Conservation (phyloP, 23 red algal genomes). For the Cyanidioschyzon merolae region DNA sequence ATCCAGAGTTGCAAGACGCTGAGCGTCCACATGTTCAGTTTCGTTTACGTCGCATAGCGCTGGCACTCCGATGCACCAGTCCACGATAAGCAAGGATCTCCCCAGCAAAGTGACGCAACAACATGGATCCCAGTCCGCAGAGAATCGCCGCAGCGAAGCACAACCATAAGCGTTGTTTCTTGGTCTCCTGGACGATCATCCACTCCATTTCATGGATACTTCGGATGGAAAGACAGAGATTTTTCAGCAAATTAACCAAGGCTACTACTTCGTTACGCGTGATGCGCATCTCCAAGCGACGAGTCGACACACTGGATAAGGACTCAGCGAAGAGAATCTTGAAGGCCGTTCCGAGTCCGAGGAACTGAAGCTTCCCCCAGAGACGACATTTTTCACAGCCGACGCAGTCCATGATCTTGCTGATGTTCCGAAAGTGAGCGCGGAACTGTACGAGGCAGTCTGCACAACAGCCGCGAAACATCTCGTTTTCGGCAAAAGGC, state of each 20-base stretch:
- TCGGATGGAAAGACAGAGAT: constrained; percentile 23
- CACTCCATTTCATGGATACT: constrained; percentile 4
- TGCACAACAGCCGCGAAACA: constrained; percentile 51
- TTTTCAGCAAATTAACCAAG: constrained; percentile 68
- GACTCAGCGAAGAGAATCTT: constrained; percentile 56
- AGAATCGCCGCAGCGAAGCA: background rate
- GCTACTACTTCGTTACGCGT: constrained; percentile 89
- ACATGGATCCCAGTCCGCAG: background rate
- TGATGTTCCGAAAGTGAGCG: constrained; percentile 76
- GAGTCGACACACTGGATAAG: constrained; percentile 2
- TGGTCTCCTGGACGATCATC: background rate
- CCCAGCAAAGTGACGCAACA: background rate
- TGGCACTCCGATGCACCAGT: background rate
- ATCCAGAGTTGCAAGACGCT: no score
- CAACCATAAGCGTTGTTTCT: background rate
- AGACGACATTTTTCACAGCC: constrained; percentile 96
- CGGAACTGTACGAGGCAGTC: constrained; percentile 49
- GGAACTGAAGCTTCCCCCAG: constrained; percentile 97
- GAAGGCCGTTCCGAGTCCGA: constrained; percentile 83
- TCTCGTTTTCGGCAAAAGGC: constrained; percentile 79
- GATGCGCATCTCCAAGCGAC: background rate
- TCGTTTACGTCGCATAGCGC: background rate
- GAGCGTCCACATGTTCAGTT: no score
- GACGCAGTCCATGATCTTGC: constrained; percentile 97
- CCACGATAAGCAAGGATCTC: background rate